phyloP scores from a whole-genome alignment of 2,329 filamentous ascomycete species.

The Monosporascus cannonballus region DNA sequence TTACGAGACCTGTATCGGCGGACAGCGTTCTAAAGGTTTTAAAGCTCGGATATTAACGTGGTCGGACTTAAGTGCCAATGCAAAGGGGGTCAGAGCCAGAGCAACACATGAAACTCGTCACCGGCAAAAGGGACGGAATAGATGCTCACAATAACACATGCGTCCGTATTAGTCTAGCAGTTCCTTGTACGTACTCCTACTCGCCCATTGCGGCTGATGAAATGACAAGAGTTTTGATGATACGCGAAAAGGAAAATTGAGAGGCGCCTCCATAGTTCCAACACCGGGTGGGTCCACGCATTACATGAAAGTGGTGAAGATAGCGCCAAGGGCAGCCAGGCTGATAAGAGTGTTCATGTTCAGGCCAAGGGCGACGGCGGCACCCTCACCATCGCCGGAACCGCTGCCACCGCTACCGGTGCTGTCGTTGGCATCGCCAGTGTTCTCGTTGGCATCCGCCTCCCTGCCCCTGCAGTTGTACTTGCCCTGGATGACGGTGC shows the following conservation, averaged over 20 bases:
- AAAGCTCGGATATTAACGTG: too few species aligned
- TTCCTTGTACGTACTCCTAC: slow-evolving; percentile 33
- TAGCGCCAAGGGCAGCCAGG: slow-evolving; percentile 39
- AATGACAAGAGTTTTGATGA: slow-evolving; percentile 26
- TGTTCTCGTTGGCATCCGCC: slow-evolving; percentile 45
- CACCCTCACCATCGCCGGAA: slow-evolving; percentile 26
- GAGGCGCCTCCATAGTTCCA: slow-evolving; percentile 14
- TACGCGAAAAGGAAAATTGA: slow-evolving; percentile 20
- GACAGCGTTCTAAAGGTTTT: too few species aligned
- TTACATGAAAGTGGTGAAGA: slow-evolving; percentile 48
- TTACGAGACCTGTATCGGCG: too few species aligned
- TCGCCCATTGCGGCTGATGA: slow-evolving; percentile 17
- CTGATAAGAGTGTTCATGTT: slow-evolving; percentile 42
- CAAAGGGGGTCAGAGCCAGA: neutral
- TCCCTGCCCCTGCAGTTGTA: slow-evolving; percentile 46
- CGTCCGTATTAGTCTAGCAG: slow-evolving; percentile 39
- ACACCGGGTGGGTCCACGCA: slow-evolving; percentile 5
- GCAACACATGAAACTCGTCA: neutral
- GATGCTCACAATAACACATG: slow-evolving; percentile 22
- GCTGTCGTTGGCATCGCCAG: slow-evolving; percentile 18
- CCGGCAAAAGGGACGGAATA: slow-evolving; percentile 6
- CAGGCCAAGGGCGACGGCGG: slow-evolving; percentile 39
- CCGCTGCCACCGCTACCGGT: slow-evolving; percentile 13
- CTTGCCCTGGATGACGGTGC: slow-evolving; percentile 42
- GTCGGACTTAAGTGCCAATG: neutral